Evolutionary conservation across 371 early-diverging fungal genomes (phyloP).

Genomic region (Rhizopus arrhizus): DNA sequence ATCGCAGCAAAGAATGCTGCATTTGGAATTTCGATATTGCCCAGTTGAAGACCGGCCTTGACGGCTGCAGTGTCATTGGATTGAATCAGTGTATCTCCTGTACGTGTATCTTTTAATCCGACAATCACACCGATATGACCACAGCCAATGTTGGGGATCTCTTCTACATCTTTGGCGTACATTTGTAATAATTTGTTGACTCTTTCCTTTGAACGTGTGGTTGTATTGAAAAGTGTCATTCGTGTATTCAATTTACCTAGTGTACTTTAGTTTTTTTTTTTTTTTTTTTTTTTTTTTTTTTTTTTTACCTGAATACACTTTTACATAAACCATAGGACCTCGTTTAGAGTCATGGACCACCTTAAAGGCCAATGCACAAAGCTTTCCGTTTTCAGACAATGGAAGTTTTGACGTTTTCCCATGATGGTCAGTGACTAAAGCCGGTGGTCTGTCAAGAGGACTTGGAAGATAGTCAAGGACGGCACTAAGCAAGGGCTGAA

Average conservation of each 20-base stretch:
- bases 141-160: conserved; percentile 70
- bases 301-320: conserved; percentile 82
- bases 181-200: conserved; percentile 85
- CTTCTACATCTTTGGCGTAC: conserved; percentile 91
- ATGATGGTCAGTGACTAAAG: conserved; percentile 55
- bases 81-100: conserved; percentile 89
- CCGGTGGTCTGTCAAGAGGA: conserved; percentile 72
- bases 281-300: background rate
- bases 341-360: conserved; percentile 83
- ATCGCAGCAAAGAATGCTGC: conserved; percentile 91
- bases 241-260: conserved; percentile 67
- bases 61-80: conserved; percentile 48
- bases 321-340: conserved; percentile 91
- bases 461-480: conserved; percentile 86
- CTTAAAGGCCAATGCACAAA: conserved; percentile 94
- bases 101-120: conserved; percentile 85
- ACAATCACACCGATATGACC: conserved; percentile 93
- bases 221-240: conserved; percentile 70
- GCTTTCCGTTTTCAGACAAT: conserved; percentile 49
- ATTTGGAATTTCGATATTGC: conserved; percentile 81
- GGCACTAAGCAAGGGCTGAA: conserved; percentile 91
- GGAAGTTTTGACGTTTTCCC: conserved; percentile 38
- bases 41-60: conserved; percentile 60
- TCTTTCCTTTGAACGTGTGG: conserved; percentile 73
- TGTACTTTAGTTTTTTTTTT: background rate